Evolutionary conservation across 495 filamentous ascomycete genomes (phyloP).

Genomic region (Aspergillus affinis): DNA sequence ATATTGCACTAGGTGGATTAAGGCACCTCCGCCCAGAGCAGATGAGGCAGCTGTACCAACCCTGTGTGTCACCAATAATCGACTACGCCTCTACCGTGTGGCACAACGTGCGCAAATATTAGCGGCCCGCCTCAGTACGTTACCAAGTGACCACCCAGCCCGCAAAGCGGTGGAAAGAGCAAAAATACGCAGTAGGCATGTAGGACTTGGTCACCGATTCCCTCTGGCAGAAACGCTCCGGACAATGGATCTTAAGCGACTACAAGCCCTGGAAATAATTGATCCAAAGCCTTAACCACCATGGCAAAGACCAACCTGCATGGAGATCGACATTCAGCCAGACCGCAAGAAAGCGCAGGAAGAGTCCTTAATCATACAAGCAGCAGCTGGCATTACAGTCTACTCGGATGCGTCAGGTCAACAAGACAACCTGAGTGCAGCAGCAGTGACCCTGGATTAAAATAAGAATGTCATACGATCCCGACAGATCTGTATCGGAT

Average conservation of each 20-base stretch:
- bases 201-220: too few species aligned
- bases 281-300: constrained; percentile 18
- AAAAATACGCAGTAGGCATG: constrained; percentile 16
- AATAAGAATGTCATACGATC: too few species aligned
- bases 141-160: constrained; percentile 13
- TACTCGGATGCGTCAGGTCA: too few species aligned
- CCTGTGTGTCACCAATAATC: constrained; percentile 21
- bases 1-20: constrained; percentile 17
- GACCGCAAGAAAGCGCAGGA: constrained; percentile 17
- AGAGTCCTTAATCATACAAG: too few species aligned
- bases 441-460: too few species aligned
- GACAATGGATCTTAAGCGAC: constrained; percentile 2
- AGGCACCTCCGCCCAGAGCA: constrained; percentile 23
- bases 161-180: constrained; percentile 10
- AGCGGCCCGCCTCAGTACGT: constrained; percentile 9
- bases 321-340: constrained; percentile 18
- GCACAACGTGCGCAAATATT: constrained; percentile 14
- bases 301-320: constrained; percentile 13
- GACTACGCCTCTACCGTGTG: constrained; percentile 23
- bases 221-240: constrained; percentile 19
- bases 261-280: constrained; percentile 22
- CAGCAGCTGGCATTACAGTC: too few species aligned
- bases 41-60: constrained; percentile 26
- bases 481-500: too few species aligned
- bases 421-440: too few species aligned